Conservation (phyloP, 192 early-diverging fungal genomes). For the Coemansia sp. region DNA sequence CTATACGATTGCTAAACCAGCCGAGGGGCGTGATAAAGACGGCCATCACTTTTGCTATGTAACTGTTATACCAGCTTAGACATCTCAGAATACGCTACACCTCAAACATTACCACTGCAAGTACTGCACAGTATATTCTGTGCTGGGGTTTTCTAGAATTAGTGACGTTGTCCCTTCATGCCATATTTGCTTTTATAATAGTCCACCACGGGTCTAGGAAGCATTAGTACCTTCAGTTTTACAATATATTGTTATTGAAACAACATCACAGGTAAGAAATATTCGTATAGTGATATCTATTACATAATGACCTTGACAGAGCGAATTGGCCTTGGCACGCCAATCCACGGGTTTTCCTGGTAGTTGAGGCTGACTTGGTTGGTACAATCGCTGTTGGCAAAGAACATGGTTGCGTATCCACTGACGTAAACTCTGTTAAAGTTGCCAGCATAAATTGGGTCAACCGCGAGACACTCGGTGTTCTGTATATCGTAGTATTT, state of each 20-base stretch:
- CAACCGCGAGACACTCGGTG: neutral
- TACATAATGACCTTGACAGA: conserved; percentile 5
- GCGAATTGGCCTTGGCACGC: neutral
- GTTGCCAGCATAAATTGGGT: neutral
- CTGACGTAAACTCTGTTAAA: neutral
- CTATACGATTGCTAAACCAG: neutral
- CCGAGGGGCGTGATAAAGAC: neutral
- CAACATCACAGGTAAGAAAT: neutral
- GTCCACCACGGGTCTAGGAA: too few species aligned
- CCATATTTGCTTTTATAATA: too few species aligned
- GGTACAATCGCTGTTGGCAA: conserved; percentile 1
- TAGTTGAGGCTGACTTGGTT: neutral
- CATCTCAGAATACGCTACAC: neutral
- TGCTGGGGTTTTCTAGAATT: too few species aligned
- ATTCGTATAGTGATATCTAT: neutral
- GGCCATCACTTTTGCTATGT: conserved; percentile 5
- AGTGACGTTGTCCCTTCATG: too few species aligned
- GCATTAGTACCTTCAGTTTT: neutral
- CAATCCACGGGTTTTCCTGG: neutral
- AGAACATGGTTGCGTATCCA: neutral
- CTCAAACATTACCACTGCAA: neutral
- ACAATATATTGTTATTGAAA: neutral
- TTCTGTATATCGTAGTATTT: neutral
- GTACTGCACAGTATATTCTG: too few species aligned
- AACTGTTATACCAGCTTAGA: neutral